phyloP scores from a whole-genome alignment of 345 rosid species.

The Jatropha curcas region DNA sequence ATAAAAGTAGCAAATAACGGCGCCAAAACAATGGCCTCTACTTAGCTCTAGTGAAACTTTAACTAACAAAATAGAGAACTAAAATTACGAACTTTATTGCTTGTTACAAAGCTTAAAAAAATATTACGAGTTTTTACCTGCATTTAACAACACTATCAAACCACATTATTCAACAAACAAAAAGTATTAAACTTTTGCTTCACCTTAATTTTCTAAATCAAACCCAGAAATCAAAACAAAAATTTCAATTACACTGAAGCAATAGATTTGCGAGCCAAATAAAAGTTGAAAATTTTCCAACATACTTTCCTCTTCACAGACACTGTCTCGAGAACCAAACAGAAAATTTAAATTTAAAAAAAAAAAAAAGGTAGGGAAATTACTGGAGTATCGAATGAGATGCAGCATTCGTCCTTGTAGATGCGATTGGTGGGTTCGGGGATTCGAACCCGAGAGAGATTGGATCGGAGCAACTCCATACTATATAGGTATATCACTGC shows the following conservation, averaged over 20 bases:
- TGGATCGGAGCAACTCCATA: slow-evolving; percentile 92
- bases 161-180: too few relatives aligned
- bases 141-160: too few relatives aligned
- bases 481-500: slow-evolving; percentile 6
- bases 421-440: slow-evolving; percentile 97
- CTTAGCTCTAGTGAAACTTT: neutral
- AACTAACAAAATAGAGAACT: neutral
- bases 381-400: slow-evolving; percentile 95
- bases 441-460: slow-evolving; percentile 94
- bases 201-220: too few relatives aligned
- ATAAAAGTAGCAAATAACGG: neutral
- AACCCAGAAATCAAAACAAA: neutral
- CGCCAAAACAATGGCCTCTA: neutral
- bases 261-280: neutral
- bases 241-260: neutral
- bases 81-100: too few relatives aligned
- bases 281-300: neutral
- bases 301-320: neutral
- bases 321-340: slow-evolving; percentile 11
- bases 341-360: too few relatives aligned
- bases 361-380: neutral
- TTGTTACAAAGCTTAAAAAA: too few relatives aligned
- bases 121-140: too few relatives aligned
- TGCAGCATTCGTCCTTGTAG: slow-evolving; percentile 96
- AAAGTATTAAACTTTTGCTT: too few relatives aligned